Conservation (phyloP, 805 yeast genomes). For the Yamadazyma philogaea region DNA sequence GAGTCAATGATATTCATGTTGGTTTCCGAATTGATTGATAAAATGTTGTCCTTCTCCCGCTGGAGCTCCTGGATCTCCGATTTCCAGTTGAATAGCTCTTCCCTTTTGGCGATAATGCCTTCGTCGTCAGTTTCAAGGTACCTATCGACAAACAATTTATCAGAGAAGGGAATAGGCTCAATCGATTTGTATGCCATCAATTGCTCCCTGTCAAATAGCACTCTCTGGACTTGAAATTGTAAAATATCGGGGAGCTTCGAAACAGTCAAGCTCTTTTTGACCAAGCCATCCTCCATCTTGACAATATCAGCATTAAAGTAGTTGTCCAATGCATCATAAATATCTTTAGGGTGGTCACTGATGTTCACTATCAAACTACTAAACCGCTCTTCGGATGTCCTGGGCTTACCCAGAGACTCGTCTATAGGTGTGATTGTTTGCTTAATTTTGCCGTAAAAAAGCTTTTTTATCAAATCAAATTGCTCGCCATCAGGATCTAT, state of each 20-base stretch:
- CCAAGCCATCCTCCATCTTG: conserved; percentile 66
- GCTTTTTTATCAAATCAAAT: conserved; percentile 68
- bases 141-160: conserved; percentile 79
- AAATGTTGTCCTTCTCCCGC: conserved; percentile 40
- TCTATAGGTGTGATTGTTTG: conserved; percentile 63
- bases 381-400: conserved; percentile 62
- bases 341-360: conserved; percentile 81
- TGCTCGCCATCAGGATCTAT: conserved; percentile 75
- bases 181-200: conserved; percentile 77
- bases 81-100: conserved; percentile 64
- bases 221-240: conserved; percentile 93
- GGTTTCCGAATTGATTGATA: conserved; percentile 38
- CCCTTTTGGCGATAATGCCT: conserved; percentile 49
- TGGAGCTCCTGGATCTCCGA: conserved; percentile 45
- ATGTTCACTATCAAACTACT: conserved; percentile 80
- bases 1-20: conserved; percentile 36
- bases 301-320: conserved; percentile 75
- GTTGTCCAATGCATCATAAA: conserved; percentile 87
- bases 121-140: conserved; percentile 70
- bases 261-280: conserved; percentile 69
- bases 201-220: conserved; percentile 74
- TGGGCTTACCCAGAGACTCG: conserved; percentile 24
- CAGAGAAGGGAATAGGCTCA: conserved; percentile 78
- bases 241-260: conserved; percentile 72
- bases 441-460: conserved; percentile 83